A percentile compares a stretch with the other conserved stretches of the same genome.
Evolutionary conservation across 371 early-diverging fungal species (phyloP).

Genomic region (Neoconidiobolus thromboides): DNA sequence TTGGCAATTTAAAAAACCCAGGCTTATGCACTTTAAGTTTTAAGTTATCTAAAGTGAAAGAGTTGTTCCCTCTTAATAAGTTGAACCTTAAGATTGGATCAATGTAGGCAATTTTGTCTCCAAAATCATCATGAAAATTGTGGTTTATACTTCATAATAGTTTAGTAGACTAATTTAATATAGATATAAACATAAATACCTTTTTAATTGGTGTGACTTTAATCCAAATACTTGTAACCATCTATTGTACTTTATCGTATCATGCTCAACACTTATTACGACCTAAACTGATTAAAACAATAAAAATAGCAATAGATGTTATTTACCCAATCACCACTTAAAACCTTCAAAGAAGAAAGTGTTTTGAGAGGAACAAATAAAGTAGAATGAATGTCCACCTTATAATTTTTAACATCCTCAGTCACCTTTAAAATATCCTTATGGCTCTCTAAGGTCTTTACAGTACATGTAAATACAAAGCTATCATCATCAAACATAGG

Average conservation of each 20-base stretch:
- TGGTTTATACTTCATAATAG: neutral
- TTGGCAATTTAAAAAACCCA: neutral
- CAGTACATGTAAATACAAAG: neutral
- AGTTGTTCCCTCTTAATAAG: neutral
- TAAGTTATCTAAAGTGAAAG: too few relatives aligned
- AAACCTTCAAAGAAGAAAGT: neutral
- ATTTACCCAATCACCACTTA: conserved; percentile 1
- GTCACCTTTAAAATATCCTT: neutral
- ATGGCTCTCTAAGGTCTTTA: neutral
- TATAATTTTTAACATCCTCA: neutral
- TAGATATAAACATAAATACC: neutral
- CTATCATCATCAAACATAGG: neutral
- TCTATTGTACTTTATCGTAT: neutral
- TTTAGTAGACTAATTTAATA: neutral
- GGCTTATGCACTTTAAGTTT: neutral
- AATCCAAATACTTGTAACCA: neutral
- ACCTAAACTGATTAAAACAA: neutral
- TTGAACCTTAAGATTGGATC: neutral
- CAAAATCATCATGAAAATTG: neutral
- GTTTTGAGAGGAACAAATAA: neutral
- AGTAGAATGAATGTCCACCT: neutral
- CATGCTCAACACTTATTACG: neutral
- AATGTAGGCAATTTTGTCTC: neutral
- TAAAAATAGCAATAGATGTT: neutral
- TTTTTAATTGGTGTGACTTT: neutral